A percentile compares a stretch with the other conserved stretches of the same genome.
Conservation (phyloP, 768 basidiomycete genomes). For the Gloeopeniophorella convolvens region DNA sequence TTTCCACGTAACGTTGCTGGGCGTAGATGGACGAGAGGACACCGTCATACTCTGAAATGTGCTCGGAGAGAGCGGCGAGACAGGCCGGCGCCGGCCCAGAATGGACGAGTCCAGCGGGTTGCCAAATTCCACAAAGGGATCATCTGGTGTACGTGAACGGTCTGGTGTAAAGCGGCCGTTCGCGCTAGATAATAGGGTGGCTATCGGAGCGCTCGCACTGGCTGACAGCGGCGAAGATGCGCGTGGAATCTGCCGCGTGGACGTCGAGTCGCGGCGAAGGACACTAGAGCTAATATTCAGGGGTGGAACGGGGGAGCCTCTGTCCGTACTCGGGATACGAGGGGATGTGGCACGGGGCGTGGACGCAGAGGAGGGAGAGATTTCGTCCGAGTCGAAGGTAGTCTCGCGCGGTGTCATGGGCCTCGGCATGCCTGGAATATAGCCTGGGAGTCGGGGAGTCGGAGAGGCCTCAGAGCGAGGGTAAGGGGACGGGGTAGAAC, state of each 20-base stretch:
- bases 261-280: conserved; percentile 48
- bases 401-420: conserved; percentile 84
- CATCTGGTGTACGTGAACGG: conserved; percentile 23
- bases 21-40: conserved; percentile 49
- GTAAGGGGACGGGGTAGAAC: conserved; percentile 55
- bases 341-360: conserved; percentile 79
- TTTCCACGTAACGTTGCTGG: conserved; percentile 75
- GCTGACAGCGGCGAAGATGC: conserved; percentile 44
- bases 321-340: conserved; percentile 32
- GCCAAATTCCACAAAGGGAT: conserved; percentile 17
- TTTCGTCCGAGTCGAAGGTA: conserved; percentile 61
- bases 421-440: conserved; percentile 85
- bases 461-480: conserved; percentile 47
- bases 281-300: conserved; percentile 35
- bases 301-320: conserved; percentile 29
- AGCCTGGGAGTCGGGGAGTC: conserved; percentile 61
- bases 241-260: conserved; percentile 37
- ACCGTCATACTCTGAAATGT: conserved; percentile 56
- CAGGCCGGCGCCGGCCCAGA: conserved; percentile 53
- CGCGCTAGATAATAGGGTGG: conserved; percentile 43
- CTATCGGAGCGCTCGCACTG: conserved; percentile 24
- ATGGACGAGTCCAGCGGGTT: conserved; percentile 39
- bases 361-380: conserved; percentile 57
- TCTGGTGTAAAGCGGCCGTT: conserved; percentile 65
- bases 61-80: conserved; percentile 61